phyloP scores from a whole-genome alignment of 2,329 filamentous ascomycete species.

The Fusarium penzigii region DNA sequence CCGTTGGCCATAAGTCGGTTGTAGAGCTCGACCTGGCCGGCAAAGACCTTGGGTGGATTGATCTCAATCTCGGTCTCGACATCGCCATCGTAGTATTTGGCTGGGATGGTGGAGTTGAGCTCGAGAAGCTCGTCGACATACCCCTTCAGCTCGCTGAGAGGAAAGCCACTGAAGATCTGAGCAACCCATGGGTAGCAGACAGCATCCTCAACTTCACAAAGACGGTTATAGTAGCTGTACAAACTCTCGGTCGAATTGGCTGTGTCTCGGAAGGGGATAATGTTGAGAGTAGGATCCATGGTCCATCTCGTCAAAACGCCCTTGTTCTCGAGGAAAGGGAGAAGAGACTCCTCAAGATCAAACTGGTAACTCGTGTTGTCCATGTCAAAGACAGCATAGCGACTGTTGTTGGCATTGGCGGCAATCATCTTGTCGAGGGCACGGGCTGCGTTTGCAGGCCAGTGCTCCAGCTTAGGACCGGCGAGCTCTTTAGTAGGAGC shows the following conservation, averaged over 20 bases:
- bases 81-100: slow-evolving; percentile 39
- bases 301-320: slow-evolving; percentile 42
- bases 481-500: slow-evolving; percentile 14
- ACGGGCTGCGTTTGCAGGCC: slow-evolving; percentile 38
- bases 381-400: slow-evolving; percentile 46
- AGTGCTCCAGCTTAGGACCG: slow-evolving; percentile 33
- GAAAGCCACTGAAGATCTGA: slow-evolving; percentile 43
- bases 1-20: slow-evolving; percentile 44
- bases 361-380: slow-evolving; percentile 46
- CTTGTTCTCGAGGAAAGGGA: slow-evolving; percentile 45
- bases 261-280: slow-evolving; percentile 45
- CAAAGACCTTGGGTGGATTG: slow-evolving; percentile 38
- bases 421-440: slow-evolving; percentile 40
- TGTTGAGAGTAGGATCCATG: slow-evolving; percentile 40
- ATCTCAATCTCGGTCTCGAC: slow-evolving; percentile 31
- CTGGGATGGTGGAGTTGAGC: slow-evolving; percentile 38
- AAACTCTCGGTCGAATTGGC: slow-evolving; percentile 40
- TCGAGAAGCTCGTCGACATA: slow-evolving; percentile 50
- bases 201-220: slow-evolving; percentile 43
- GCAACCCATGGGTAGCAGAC: slow-evolving; percentile 46
- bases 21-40: slow-evolving; percentile 45
- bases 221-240: slow-evolving; percentile 47
- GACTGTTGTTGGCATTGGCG: slow-evolving; percentile 38
- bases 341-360: slow-evolving; percentile 45
- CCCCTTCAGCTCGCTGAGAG: slow-evolving; percentile 46